Conservation (phyloP, 1,284 basidiomycete species). For the Clitocybe nebularis region DNA sequence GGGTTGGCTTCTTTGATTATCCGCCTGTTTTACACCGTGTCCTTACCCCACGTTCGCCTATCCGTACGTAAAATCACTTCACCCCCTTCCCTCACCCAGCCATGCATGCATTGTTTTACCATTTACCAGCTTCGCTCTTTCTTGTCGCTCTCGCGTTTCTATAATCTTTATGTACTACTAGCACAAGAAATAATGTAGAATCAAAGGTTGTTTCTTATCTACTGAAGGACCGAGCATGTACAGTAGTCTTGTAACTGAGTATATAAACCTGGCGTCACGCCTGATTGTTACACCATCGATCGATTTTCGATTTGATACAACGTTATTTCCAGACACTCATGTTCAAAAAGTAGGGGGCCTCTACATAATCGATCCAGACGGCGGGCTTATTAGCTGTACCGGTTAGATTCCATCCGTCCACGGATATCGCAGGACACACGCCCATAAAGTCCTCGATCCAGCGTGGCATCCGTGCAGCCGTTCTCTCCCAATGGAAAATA, state of each 20-base stretch:
- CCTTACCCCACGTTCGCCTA: slow-evolving; percentile 17
- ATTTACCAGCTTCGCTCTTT: slow-evolving; percentile 18
- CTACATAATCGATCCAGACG: slow-evolving; percentile 6
- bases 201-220: slow-evolving; percentile 12
- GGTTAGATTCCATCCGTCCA: slow-evolving; percentile 76
- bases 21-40: slow-evolving; percentile 19
- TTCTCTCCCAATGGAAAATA: slow-evolving; percentile 86
- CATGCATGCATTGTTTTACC: slow-evolving; percentile 22
- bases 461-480: slow-evolving; percentile 76
- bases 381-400: slow-evolving; percentile 15
- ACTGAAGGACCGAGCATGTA: slow-evolving; percentile 9
- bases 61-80: slow-evolving; percentile 25
- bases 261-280: slow-evolving; percentile 2
- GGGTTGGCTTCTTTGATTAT: slow-evolving; percentile 17
- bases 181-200: slow-evolving; percentile 36
- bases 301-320: neutral
- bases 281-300: neutral
- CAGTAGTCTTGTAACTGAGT: neutral
- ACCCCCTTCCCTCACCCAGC: slow-evolving; percentile 22
- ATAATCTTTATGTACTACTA: slow-evolving; percentile 35
- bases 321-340: slow-evolving; percentile 24
- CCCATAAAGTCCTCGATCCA: slow-evolving; percentile 95
- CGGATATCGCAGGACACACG: slow-evolving; percentile 91
- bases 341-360: slow-evolving; percentile 57
- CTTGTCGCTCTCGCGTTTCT: slow-evolving; percentile 21